phyloP scores from a whole-genome alignment of 2,329 filamentous ascomycete species.

The Colletotrichum orchidophilum region DNA sequence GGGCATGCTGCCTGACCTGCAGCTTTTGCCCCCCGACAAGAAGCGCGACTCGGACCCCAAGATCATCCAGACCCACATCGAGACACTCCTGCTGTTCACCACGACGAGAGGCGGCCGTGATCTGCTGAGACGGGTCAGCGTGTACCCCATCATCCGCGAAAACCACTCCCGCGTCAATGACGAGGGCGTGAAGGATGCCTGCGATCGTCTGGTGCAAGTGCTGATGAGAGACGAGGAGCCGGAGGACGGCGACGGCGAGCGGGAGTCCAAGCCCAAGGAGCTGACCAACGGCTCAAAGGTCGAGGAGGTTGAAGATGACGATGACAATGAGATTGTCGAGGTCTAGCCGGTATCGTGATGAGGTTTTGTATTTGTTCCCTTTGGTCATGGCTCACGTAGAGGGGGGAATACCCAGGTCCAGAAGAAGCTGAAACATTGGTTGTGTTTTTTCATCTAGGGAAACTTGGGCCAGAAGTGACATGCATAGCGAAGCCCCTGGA shows the following conservation, averaged over 20 bases:
- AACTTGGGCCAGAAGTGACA: not conserved
- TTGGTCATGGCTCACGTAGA: constrained; percentile 28
- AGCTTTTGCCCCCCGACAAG: constrained; percentile 91
- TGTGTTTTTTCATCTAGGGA: not conserved
- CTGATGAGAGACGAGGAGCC: constrained; percentile 81
- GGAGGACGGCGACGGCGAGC: constrained; percentile 50
- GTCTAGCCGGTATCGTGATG: constrained; percentile 47
- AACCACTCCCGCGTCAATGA: constrained; percentile 81
- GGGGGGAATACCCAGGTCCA: constrained; percentile 28
- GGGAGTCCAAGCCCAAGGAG: constrained; percentile 49
- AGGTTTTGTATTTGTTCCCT: constrained; percentile 1
- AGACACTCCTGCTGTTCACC: constrained; percentile 85
- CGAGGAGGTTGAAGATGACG: constrained; percentile 56
- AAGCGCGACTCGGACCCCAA: constrained; percentile 78
- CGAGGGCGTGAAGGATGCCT: constrained; percentile 83
- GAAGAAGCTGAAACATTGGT: not conserved
- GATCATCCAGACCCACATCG: constrained; percentile 87
- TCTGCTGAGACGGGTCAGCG: constrained; percentile 76
- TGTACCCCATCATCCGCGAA: constrained; percentile 91
- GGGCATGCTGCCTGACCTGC: constrained; percentile 88
- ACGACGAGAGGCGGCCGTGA: constrained; percentile 81
- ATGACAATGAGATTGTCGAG: constrained; percentile 65
- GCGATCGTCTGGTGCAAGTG: constrained; percentile 89
- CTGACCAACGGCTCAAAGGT: constrained; percentile 53
- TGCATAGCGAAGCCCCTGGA: not conserved